Base-by-base conservation (phyloP, 2,329 filamentous ascomycete genomes). In the Sporothrix globosa region DNA sequence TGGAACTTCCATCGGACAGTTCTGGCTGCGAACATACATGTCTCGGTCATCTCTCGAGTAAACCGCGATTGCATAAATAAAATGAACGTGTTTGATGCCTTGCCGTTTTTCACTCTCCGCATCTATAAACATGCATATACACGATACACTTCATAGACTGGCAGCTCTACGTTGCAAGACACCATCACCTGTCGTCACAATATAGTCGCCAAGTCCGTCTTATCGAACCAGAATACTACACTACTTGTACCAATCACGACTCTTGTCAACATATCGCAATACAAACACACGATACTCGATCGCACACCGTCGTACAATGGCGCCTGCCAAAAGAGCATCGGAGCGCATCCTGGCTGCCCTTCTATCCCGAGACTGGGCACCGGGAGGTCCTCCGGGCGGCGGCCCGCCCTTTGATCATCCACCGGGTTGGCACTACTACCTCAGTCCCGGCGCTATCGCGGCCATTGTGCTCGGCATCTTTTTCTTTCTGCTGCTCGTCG, bases 381-480 rank as follows among this genome's bases (percentile, higher is more conserved):
- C 63, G 3, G 46, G 46, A 7, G 63, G 39, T 14, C 56, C 56
- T 44, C 56, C 56, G 0, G 44, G 48, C 46, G 63, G 52, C 41
- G 30, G 53, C 10, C 67, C 67, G 17, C 53, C 41, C 1, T 30
- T 46, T 17, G 41, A 41, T n/a, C 39, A 44, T 6, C 53, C 41
- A 2, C 17, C 53, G n/a, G 27, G 44, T 54, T 69, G 67, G 67
- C 67, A 60, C 27, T 24, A 39, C 54, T 39, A 50, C 5, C 67
- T 69, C 19, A 30, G 54, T 11, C 39, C 53, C 11, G 67, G 67
- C 17, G 41, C 67, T 24, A 69, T 69, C 11, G 67, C 67, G 10
- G 67, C 67, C 44, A 69, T 69, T 3, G 53, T 61, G 5, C 53
- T 69, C 24, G 67, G 67, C 41, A 9, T 69, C 44, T 61, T 69